Conservation (phyloP, 2,329 filamentous ascomycete genomes). For the Stenocarpella maydis region DNA sequence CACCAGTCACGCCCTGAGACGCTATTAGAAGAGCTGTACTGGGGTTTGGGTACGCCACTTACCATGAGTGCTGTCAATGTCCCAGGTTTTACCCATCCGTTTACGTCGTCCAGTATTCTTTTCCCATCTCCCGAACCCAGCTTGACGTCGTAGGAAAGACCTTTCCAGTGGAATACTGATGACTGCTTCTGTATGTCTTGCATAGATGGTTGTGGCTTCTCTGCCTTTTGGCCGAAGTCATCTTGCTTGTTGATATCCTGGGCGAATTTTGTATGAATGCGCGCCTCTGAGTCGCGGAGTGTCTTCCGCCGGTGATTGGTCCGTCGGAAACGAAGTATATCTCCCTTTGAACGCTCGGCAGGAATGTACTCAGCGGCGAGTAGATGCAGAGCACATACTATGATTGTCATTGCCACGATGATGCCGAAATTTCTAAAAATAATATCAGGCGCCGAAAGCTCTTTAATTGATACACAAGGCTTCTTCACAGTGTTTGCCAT, state of each 20-base stretch:
- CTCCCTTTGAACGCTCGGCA: neutral
- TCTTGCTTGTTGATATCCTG: neutral
- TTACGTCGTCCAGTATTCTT: conserved; percentile 77
- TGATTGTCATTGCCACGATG: neutral
- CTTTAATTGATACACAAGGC: no score
- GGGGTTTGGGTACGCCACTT: neutral
- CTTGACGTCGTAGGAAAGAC: conserved; percentile 67
- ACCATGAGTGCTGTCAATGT: conserved; percentile 72
- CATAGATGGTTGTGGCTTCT: neutral
- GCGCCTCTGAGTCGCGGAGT: neutral
- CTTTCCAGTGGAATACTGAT: conserved; percentile 4
- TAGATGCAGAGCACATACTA: neutral
- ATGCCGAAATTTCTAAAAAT: conserved; percentile 52
- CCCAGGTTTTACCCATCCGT: conserved; percentile 79
- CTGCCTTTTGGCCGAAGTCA: neutral
- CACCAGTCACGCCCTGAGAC: conserved; percentile 50
- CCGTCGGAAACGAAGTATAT: neutral
- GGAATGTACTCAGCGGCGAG: neutral
- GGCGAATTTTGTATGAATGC: neutral
- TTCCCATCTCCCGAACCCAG: conserved; percentile 70
- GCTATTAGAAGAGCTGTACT: neutral
- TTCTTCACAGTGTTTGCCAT: no score
- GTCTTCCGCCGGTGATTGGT: no score
- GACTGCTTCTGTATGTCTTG: neutral
- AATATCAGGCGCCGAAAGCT: conserved; percentile 40